A percentile compares a stretch with the other conserved stretches of the same genome.
phyloP scores from a whole-genome alignment of 179 eudicot species.

The Carnegiea gigantea region DNA sequence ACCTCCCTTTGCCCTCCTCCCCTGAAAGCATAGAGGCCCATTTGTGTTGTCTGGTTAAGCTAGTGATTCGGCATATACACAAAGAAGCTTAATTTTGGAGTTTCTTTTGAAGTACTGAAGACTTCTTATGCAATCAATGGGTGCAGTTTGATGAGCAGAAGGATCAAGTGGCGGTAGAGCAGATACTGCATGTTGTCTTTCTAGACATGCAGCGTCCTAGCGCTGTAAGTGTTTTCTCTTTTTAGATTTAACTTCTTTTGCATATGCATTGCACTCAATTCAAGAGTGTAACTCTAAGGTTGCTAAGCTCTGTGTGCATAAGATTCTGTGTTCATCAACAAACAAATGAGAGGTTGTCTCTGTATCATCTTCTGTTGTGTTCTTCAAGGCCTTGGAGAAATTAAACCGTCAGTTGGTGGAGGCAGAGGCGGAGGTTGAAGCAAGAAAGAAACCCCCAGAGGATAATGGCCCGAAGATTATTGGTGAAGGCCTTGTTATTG shows the following conservation, averaged over 20 bases:
- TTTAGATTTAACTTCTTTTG: neutral
- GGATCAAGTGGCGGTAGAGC: conserved; percentile 78
- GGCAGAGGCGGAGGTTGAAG: conserved; percentile 51
- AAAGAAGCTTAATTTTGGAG: neutral
- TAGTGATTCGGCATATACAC: neutral
- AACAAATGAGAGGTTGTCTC: neutral
- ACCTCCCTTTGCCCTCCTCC: too few relatives aligned
- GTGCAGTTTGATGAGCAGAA: conserved; percentile 79
- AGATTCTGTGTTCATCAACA: neutral
- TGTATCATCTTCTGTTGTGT: conserved; percentile 2
- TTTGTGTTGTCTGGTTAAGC: neutral
- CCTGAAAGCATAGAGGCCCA: too few relatives aligned
- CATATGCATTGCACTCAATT: neutral
- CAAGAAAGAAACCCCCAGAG: conserved; percentile 47
- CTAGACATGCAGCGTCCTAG: conserved; percentile 65
- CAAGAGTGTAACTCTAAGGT: neutral
- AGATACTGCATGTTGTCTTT: conserved; percentile 68
- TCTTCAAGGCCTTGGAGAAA: conserved; percentile 42
- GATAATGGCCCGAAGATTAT: conserved; percentile 46
- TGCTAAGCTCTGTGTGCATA: neutral
- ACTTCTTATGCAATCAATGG: conserved; percentile 1
- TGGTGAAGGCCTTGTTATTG: conserved; percentile 56
- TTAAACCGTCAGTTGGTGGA: conserved; percentile 49
- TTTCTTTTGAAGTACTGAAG: conserved; percentile 1
- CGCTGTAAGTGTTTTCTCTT: conserved; percentile 39